phyloP scores from a whole-genome alignment of 2,329 filamentous ascomycete species.

The Lachnellula willkommii region DNA sequence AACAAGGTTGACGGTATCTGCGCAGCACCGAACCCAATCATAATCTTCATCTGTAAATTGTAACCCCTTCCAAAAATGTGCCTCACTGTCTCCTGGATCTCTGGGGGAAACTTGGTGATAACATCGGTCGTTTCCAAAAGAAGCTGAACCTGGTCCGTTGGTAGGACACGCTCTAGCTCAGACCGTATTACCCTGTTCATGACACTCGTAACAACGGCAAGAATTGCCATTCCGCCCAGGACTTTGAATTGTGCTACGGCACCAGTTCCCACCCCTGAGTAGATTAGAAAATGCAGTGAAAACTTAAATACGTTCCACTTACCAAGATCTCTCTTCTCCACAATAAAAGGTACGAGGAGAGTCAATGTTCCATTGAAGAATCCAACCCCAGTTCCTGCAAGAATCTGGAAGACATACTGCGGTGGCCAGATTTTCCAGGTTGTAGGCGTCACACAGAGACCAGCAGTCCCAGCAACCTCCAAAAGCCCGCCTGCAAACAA shows the following conservation, averaged over 20 bases:
- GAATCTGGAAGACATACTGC: constrained; percentile 2
- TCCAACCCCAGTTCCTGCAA: not conserved
- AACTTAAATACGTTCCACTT: not conserved
- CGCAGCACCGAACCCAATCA: not conserved
- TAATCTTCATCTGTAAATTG: constrained; percentile 2
- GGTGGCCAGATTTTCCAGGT: not conserved
- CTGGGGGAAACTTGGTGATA: not conserved
- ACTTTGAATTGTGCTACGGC: not conserved
- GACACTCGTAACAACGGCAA: not conserved
- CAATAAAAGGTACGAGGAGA: not conserved
- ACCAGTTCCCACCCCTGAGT: not conserved
- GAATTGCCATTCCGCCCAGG: not conserved
- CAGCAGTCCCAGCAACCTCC: not conserved
- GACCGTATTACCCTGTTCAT: constrained; percentile 2
- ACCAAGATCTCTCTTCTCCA: not conserved
- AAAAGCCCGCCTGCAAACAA: not conserved
- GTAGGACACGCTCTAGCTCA: not conserved
- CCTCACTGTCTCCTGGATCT: not conserved
- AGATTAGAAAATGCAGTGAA: not conserved
- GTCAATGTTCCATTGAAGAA: not conserved
- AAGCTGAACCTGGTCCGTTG: not conserved
- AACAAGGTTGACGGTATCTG: not conserved
- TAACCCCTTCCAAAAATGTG: not conserved
- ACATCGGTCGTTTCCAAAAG: not conserved
- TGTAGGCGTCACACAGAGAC: not conserved